These are phyloP conservation scores for Gnetum montanum DNA, from an alignment of 75 land plant genomes.

Conservation along the genomic window DNA sequence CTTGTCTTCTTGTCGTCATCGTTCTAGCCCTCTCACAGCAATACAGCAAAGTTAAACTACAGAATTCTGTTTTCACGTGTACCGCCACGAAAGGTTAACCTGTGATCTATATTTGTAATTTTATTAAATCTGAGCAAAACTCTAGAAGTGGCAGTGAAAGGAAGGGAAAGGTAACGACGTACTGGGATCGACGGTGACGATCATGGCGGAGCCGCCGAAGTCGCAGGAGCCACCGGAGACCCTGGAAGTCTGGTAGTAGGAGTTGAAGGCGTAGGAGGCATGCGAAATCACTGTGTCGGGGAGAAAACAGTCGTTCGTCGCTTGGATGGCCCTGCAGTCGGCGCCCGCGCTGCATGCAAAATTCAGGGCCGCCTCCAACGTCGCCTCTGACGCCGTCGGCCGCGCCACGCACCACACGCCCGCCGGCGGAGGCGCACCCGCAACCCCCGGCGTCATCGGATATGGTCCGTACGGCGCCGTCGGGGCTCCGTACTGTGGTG, in stretches of 20 bases:
- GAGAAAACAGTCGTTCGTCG: constrained; percentile 9
- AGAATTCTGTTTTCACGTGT: no score
- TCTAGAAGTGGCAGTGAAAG: no score
- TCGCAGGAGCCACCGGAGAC: constrained; percentile 5
- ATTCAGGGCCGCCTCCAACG: constrained; percentile 11
- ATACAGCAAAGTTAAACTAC: no score
- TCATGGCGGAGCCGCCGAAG: constrained; percentile 10
- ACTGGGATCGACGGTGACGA: constrained; percentile 15
- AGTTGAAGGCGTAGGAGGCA: constrained; percentile 20
- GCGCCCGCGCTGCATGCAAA: constrained; percentile 14
- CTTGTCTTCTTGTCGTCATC: no score
- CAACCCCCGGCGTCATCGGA: background rate
- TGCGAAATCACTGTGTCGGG: constrained; percentile 16
- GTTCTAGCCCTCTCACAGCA: no score
- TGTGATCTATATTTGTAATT: no score
- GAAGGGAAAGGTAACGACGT: no score
- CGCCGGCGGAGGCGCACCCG: background rate
- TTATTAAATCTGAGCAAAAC: no score
- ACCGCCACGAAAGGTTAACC: no score
- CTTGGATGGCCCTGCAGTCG: constrained; percentile 10
- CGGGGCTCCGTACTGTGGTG: no score
- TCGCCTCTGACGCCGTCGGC: background rate
- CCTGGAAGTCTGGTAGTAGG: constrained; percentile 12
- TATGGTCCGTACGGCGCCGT: background rate
- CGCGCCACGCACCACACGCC: constrained; percentile 19